Evolutionary conservation across 2,329 filamentous ascomycete species (phyloP).

Genomic region (Paracorniculantispora psalliotae): DNA sequence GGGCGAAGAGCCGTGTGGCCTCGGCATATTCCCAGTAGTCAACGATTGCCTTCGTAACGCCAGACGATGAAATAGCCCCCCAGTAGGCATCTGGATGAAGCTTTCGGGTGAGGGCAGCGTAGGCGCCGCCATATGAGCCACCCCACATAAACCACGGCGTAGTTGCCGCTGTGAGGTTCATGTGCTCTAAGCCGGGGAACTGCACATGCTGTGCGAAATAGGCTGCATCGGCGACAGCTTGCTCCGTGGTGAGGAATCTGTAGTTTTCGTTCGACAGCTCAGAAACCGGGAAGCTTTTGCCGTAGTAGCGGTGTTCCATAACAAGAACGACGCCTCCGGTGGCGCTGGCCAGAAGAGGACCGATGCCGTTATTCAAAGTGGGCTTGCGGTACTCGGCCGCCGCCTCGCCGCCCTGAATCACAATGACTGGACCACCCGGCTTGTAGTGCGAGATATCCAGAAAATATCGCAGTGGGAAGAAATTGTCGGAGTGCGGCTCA

Average conservation of each 20-base stretch:
- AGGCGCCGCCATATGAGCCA: constrained; percentile 77
- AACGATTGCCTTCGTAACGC: constrained; percentile 70
- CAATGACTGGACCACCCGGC: constrained; percentile 73
- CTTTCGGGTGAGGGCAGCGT: constrained; percentile 70
- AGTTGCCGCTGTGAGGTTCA: constrained; percentile 59
- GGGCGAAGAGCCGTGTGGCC: constrained; percentile 44
- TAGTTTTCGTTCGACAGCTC: constrained; percentile 64
- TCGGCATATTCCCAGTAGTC: constrained; percentile 67
- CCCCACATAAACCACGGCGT: constrained; percentile 76
- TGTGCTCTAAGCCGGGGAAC: constrained; percentile 63
- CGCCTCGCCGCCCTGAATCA: constrained; percentile 69
- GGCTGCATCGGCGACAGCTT: constrained; percentile 73
- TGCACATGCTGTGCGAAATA: constrained; percentile 73
- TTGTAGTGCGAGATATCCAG: constrained; percentile 74
- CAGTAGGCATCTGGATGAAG: constrained; percentile 74
- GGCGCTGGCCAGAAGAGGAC: constrained; percentile 63
- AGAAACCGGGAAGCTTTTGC: constrained; percentile 62
- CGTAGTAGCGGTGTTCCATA: constrained; percentile 85
- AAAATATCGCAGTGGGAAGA: constrained; percentile 73
- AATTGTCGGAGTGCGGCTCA: constrained; percentile 65
- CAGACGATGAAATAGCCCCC: constrained; percentile 75
- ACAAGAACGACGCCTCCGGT: constrained; percentile 73
- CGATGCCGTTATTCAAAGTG: constrained; percentile 72
- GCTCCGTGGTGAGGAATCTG: constrained; percentile 78
- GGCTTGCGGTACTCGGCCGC: constrained; percentile 55